phyloP scores from a whole-genome alignment of 2,329 filamentous ascomycete genomes.

The Akanthomyces muscarius region DNA sequence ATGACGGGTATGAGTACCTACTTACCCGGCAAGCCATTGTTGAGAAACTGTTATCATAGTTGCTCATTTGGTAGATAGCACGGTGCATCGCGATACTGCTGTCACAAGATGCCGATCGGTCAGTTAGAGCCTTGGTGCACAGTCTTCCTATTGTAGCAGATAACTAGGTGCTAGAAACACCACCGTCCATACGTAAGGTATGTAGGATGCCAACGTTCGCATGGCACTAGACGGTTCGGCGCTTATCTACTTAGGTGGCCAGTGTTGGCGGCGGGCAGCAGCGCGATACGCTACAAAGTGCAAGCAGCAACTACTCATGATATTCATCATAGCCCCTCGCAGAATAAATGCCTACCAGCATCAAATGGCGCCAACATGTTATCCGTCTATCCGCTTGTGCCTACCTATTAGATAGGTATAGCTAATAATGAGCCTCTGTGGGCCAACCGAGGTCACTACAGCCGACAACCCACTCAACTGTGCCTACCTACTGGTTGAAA shows the following conservation, averaged over 20 bases:
- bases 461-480: not conserved
- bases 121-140: no score
- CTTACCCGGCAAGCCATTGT: not conserved
- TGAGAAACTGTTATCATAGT: not conserved
- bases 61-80: not conserved
- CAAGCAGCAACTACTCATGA: no score
- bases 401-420: no score
- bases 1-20: not conserved
- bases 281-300: no score
- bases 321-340: no score
- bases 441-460: constrained; percentile 2
- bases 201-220: not conserved
- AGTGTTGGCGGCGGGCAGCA: not conserved
- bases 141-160: no score
- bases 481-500: no score
- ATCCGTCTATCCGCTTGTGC: no score
- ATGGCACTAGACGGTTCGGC: not conserved
- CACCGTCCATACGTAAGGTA: not conserved
- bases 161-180: no score
- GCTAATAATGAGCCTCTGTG: not conserved
- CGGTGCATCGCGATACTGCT: not conserved
- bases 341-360: not conserved
- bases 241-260: not conserved
- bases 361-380: not conserved
- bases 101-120: not conserved